phyloP scores from a whole-genome alignment of 495 filamentous ascomycete species.

The Poronia punctata region DNA sequence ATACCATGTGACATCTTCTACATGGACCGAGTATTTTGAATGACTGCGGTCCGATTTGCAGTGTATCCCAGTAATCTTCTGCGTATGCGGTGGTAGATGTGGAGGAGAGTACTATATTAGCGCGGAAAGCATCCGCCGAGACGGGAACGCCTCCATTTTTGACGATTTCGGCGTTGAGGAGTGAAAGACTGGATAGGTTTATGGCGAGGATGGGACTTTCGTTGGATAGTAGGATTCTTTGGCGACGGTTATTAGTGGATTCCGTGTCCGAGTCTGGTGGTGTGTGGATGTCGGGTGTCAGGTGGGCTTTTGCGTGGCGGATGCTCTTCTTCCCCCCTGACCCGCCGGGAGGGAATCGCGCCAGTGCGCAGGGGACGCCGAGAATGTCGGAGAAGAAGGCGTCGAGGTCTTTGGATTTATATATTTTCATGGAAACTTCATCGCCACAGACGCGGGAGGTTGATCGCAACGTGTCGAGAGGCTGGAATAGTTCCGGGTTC shows the following conservation, averaged over 20 bases:
- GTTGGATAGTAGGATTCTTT: conserved; percentile 76
- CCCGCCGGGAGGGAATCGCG: conserved; percentile 64
- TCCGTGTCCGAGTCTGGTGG: conserved; percentile 43
- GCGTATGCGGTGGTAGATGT: conserved; percentile 30
- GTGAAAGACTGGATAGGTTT: conserved; percentile 68
- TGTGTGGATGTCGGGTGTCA: conserved; percentile 45
- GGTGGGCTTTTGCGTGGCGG: conserved; percentile 58
- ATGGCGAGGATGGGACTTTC: conserved; percentile 88
- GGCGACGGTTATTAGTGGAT: conserved; percentile 23
- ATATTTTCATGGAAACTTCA: conserved; percentile 56
- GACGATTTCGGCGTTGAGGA: conserved; percentile 64
- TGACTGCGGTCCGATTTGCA: conserved; percentile 44
- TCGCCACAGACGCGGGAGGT: conserved; percentile 25
- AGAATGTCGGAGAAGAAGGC: conserved; percentile 67
- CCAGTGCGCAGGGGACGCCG: conserved; percentile 70
- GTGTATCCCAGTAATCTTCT: conserved; percentile 51
- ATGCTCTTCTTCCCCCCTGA: conserved; percentile 44
- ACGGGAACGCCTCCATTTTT: conserved; percentile 50
- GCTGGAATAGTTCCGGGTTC: conserved; percentile 46
- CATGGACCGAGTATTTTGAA: conserved; percentile 76
- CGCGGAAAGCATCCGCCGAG: conserved; percentile 64
- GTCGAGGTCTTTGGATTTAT: conserved; percentile 55
- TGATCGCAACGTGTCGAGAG: conserved; percentile 9
- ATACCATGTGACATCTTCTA: conserved; percentile 91
- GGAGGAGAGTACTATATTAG: conserved; percentile 57